Conservation (phyloP, 192 early-diverging fungal species). For the Chytriomyces hyalinus region DNA sequence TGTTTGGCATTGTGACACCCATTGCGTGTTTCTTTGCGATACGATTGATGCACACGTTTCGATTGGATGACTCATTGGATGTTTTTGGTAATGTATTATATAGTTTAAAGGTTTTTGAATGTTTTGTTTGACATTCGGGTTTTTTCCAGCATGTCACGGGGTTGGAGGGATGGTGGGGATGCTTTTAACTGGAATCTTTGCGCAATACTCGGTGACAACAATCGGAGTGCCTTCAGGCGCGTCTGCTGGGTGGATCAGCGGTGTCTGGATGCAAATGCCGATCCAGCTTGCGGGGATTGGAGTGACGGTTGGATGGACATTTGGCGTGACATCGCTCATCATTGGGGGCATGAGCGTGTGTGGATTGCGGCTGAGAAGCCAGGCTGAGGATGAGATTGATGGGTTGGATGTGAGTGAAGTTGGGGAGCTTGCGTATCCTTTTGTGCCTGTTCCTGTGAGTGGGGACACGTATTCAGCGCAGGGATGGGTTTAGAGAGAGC, state of each 20-base stretch:
- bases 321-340: constrained; percentile 74
- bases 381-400: constrained; percentile 66
- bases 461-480: too few species aligned
- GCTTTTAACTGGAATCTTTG: constrained; percentile 86
- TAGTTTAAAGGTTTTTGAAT: constrained; percentile 63
- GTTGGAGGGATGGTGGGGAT: constrained; percentile 82
- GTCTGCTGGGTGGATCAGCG: constrained; percentile 73
- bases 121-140: too few species aligned
- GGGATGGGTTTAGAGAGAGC: too few species aligned
- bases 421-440: constrained; percentile 70
- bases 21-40: constrained; percentile 25
- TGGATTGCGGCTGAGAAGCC: constrained; percentile 62
- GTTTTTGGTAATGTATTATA: constrained; percentile 76
- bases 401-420: constrained; percentile 80
- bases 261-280: constrained; percentile 69
- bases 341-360: constrained; percentile 74
- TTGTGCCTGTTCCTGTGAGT: constrained; percentile 26
- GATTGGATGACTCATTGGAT: constrained; percentile 66
- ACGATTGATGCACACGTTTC: background rate
- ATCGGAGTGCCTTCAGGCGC: constrained; percentile 59
- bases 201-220: constrained; percentile 68
- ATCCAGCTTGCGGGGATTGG: constrained; percentile 72
- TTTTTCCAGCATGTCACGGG: constrained; percentile 74
- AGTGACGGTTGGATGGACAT: constrained; percentile 73
- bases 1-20: constrained; percentile 71